Base-by-base conservation (phyloP, 495 filamentous ascomycete genomes). In the Venustampulla echinocandica region DNA sequence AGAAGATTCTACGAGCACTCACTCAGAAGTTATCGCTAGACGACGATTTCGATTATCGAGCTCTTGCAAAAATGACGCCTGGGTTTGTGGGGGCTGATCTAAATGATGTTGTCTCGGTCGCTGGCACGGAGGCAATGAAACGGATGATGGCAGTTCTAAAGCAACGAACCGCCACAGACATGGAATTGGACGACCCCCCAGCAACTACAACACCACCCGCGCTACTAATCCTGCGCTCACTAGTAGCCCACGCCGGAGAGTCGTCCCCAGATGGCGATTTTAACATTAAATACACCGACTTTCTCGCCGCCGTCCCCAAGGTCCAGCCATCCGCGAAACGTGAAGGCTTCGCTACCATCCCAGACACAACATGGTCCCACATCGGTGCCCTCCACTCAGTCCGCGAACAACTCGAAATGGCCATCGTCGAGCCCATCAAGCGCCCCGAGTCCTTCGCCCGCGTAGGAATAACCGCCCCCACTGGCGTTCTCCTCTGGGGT, bases 71-170 rank as follows among this genome's bases (percentile, higher is more conserved):
- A 62, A 71, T 80, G 57, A 97, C 92, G 0, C 87, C 93, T 0
- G 92, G 92, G 2, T 98, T 93, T 52, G 92, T 98, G 7, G 92
- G 92, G 17, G 87, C 87, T n/a, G 92, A 98, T 70, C 70, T 97
- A 19, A 79, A 89, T 61, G 75, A 86, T 59, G 68, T 95, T 30
- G 87, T 93, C 37, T 76, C 81, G 22, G 81, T 81, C 6, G 83
- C 83, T 10, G 81, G 81, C 14, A 75, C 80, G 9, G 74, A 78
- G 19, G 58, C 58, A 10, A 61, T 61, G 58, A 61, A 57, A 49
- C 52, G 25, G 28, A 61, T 44, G 60, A 65, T 47, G 61, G 56
- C 23, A 36, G 68, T 70, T 37, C 66, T 71, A 32, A 77, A 71
- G 61, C 67, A 61, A 34, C 66, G 68, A 55, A 74, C 64, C 43